Evolutionary conservation across 2,329 filamentous ascomycete species (phyloP).

Genomic region (Alternaria metachromatica): DNA sequence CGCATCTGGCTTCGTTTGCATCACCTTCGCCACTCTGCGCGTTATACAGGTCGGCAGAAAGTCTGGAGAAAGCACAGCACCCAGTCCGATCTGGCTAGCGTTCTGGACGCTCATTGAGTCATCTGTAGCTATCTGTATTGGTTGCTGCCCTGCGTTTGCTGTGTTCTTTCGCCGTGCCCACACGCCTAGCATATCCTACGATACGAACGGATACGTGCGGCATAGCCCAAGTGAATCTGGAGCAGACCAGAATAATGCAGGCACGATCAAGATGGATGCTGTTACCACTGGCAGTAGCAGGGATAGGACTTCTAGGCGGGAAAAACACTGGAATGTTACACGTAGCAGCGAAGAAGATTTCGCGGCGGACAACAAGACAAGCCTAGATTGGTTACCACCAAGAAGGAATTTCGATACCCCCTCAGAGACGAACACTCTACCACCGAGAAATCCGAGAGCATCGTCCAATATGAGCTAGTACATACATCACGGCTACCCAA

Average conservation of each 20-base stretch:
- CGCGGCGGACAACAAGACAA: constrained; percentile 4
- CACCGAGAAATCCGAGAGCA: background rate
- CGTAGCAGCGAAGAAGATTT: constrained; percentile 23
- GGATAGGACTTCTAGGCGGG: background rate
- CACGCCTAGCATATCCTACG: constrained; percentile 15
- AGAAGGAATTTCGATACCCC: background rate
- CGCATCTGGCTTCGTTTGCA: constrained; percentile 31
- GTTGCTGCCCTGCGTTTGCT: constrained; percentile 31
- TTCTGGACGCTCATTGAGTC: constrained; percentile 47
- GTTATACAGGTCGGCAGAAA: constrained; percentile 41
- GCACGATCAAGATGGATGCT: background rate
- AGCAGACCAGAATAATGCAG: background rate
- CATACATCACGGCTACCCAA: too few species aligned
- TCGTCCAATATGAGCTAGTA: background rate
- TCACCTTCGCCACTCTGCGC: constrained; percentile 30
- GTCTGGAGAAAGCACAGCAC: constrained; percentile 23
- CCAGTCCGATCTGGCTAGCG: constrained; percentile 42
- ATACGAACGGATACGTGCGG: constrained; percentile 17
- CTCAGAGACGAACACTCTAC: background rate
- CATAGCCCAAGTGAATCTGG: constrained; percentile 11
- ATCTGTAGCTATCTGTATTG: constrained; percentile 38
- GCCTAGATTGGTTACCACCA: constrained; percentile 3
- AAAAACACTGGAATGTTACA: constrained; percentile 13
- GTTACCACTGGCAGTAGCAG: background rate
- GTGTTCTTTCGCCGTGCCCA: constrained; percentile 19